Base-by-base conservation (phyloP, 2,329 filamentous ascomycete genomes). In the Juglanconis oblonga region DNA sequence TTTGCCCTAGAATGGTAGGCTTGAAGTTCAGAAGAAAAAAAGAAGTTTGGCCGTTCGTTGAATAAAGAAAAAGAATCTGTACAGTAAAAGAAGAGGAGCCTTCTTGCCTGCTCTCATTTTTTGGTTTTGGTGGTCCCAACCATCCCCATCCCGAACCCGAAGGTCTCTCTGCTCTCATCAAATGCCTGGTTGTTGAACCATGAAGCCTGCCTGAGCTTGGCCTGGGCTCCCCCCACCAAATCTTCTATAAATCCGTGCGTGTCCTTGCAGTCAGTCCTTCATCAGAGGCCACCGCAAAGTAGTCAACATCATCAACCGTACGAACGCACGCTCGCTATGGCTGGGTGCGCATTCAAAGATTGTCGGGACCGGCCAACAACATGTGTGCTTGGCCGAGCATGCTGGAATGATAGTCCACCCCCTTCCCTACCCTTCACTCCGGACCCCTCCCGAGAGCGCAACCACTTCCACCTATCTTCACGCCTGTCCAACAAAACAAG, bases 1-100 rank as follows among this genome's bases (percentile, higher is more conserved):
- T 59, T 61, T 59, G 35, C 61, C 61, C 61, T 61, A 58, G 54
- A 57, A 33, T 57, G 56, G 31, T 52, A 42, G 50, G 49, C 44
- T 60, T 54, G 49, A 51, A 52, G 38, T 42, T 42, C 38, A 42
- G 45, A 11, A 31, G 9, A 11, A 31, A 32, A 31, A 50, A 60
- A 57, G 38, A 57, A 52, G 52, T 59, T 29, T 32, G 44, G 14
- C 17, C 17, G 47, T 60, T 56, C 57, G 60, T 59, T 63, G 54
- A 61, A 52, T 61, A 42, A 61, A 58, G 48, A 42, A 52, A 52
- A 50, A 42, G 52, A 55, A 50, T 52, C 55, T 44, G 31, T 62
- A 48, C 45, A 59, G 51, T 49, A 45, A 54, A 57, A 59, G 31
- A 45, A 50, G 31, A 44, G 45, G 14, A 31, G 9, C 24, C 45